Percentiles rank a stretch among this genome's conserved stretches.
Evolutionary conservation across 495 filamentous ascomycete species (phyloP).

Genomic region (Cairneyella variabilis): DNA sequence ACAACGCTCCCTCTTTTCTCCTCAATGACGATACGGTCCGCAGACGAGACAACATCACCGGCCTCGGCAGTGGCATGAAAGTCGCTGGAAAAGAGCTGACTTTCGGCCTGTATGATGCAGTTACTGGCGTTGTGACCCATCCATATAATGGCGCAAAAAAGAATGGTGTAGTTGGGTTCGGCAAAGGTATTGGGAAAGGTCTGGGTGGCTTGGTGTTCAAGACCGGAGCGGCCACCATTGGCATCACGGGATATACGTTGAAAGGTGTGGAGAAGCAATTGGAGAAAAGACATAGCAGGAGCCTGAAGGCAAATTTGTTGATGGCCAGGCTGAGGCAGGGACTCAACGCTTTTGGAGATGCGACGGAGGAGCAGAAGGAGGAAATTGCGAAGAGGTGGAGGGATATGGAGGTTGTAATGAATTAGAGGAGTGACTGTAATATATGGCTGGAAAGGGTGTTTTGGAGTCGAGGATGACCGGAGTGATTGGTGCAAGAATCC

Average conservation of each 20-base stretch:
- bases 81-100: constrained; percentile 49
- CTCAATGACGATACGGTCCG: constrained; percentile 24
- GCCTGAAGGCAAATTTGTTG: constrained; percentile 26
- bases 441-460: too few relatives aligned
- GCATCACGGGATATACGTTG: constrained; percentile 54
- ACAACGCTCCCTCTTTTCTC: constrained; percentile 22
- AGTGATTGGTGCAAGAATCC: too few relatives aligned
- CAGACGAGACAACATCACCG: constrained; percentile 57
- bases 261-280: constrained; percentile 61
- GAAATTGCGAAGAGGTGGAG: constrained; percentile 28
- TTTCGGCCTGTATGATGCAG: constrained; percentile 56
- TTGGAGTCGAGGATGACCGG: too few relatives aligned
- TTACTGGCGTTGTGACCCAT: constrained; percentile 64
- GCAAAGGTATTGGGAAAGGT: constrained; percentile 69
- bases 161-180: constrained; percentile 54
- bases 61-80: constrained; percentile 59
- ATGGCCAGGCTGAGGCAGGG: constrained; percentile 28
- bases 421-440: too few relatives aligned
- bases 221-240: constrained; percentile 34
- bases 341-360: constrained; percentile 17
- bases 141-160: constrained; percentile 58
- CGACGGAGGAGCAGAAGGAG: constrained; percentile 23
- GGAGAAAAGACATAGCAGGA: constrained; percentile 37
- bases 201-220: constrained; percentile 71
- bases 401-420: constrained; percentile 9